Base-by-base conservation (phyloP, 176 grass and related monocot genomes). In the Avena atlantica region DNA sequence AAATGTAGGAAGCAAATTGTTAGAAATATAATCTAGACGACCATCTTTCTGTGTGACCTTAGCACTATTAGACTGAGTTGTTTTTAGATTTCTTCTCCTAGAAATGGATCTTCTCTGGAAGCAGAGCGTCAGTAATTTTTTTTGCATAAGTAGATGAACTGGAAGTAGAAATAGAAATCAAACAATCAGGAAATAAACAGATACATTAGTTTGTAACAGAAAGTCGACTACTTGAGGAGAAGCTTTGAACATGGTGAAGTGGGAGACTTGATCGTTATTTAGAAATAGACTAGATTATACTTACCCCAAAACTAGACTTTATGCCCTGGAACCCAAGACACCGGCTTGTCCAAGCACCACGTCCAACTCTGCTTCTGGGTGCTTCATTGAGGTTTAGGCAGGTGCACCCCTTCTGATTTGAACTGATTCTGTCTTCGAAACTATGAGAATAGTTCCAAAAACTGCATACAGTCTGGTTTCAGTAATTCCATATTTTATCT, bases 211-310 rank as follows among this genome's bases (percentile, higher is more conserved):
- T 67, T 67, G 64, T 16, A 66, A 70, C 66, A 19, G 31, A 70
- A 70, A 70, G 66, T 9, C 9, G 14, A 70, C 13, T 14, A 67
- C 25, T 34, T 67, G 64, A 40, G 29, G 2, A 70, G 31, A 37
- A 69, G 27, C 31, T 70, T 40, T 70, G 16, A 70, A 70, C 16
- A 40, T 70, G 66, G 34, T 40, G 27, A 70, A 36, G 7, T 70
- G 40, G 66, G 34, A 70, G 15, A 70, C 16, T 37, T 19, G 66
- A 40, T 40, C 3, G 14, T 4, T 70, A 31, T 40, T 70, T 40
- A 19, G 31, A 20, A 70, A 31, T 70, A 70, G 34, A 70, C 65
- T 68, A 68, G 65, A 68, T 67, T 67, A 67, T 34, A 16, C 31
- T 34, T 20, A 70, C 16, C 0, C 65, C 6, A 34, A 69, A 70